These are phyloP conservation scores for Themeda triandra DNA, from an alignment of 176 grass and related monocot genomes.

Conservation along the genomic window DNA sequence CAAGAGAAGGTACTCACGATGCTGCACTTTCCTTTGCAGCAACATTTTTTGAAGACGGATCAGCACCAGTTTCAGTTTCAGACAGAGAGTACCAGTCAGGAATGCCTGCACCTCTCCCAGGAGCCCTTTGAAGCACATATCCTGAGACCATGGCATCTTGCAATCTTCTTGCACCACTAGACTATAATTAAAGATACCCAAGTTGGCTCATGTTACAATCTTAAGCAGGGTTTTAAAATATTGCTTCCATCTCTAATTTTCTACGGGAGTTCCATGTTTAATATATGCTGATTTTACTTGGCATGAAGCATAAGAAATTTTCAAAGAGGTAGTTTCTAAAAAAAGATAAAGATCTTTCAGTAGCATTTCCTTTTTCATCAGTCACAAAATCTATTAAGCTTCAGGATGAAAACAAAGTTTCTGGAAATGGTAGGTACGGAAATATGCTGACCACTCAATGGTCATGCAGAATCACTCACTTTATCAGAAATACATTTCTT, in stretches of 20 bases:
- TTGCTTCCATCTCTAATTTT: slow-evolving; percentile 5
- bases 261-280: background rate
- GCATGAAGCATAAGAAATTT: background rate
- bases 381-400: background rate
- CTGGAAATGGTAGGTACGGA: background rate
- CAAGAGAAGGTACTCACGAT: slow-evolving; percentile 44
- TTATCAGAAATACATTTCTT: slow-evolving; percentile 79
- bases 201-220: slow-evolving; percentile 3
- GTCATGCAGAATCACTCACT: slow-evolving; percentile 37
- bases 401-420: background rate
- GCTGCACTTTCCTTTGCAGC: slow-evolving; percentile 39
- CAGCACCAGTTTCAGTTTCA: slow-evolving; percentile 74
- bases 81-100: slow-evolving; percentile 96
- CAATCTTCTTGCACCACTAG: slow-evolving; percentile 79
- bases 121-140: slow-evolving; percentile 86
- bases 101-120: slow-evolving; percentile 71
- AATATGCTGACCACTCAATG: background rate
- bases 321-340: background rate
- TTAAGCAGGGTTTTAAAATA: slow-evolving; percentile 1
- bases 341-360: background rate
- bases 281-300: slow-evolving; percentile 14
- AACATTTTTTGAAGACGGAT: slow-evolving; percentile 30
- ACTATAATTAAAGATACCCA: slow-evolving; percentile 19
- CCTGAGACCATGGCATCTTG: slow-evolving; percentile 90
- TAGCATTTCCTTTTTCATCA: background rate